Conservation (phyloP, 495 filamentous ascomycete genomes). For the Neurospora tetrasperma region DNA sequence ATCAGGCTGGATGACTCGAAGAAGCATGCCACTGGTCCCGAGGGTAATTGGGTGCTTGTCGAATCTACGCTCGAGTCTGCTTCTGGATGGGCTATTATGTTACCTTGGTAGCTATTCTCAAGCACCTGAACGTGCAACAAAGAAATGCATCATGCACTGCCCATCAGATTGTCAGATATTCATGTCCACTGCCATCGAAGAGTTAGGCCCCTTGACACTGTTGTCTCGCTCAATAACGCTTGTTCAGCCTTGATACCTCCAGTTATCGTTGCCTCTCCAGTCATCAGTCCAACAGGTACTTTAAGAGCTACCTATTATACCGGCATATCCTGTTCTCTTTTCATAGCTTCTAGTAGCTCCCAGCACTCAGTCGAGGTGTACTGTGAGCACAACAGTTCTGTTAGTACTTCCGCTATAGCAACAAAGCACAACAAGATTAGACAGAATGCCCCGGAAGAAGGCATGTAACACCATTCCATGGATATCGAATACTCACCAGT, state of each 20-base stretch:
- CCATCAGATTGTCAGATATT: not conserved
- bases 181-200: not conserved
- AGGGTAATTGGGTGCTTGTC: not conserved
- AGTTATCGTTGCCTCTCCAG: not conserved
- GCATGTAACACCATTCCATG: not conserved
- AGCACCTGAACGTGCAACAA: not conserved
- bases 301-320: not conserved
- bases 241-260: not conserved
- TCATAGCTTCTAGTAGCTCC: not conserved
- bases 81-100: not conserved
- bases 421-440: not conserved
- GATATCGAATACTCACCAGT: not conserved
- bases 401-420: not conserved
- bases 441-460: not conserved
- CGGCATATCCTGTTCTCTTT: not conserved
- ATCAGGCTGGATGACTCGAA: not conserved
- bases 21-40: not conserved
- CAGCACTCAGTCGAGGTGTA: not conserved
- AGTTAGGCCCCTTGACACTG: not conserved
- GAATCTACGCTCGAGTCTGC: not conserved
- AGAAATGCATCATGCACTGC: not conserved
- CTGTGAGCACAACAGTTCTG: not conserved
- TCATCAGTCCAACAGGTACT: not conserved
- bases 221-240: not conserved
- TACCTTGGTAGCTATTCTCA: not conserved